Percentiles rank a stretch among this genome's conserved stretches.
These are phyloP conservation scores for Malassezia dermatis DNA, from an alignment of 1,284 basidiomycete genomes.

Conservation along the genomic window DNA sequence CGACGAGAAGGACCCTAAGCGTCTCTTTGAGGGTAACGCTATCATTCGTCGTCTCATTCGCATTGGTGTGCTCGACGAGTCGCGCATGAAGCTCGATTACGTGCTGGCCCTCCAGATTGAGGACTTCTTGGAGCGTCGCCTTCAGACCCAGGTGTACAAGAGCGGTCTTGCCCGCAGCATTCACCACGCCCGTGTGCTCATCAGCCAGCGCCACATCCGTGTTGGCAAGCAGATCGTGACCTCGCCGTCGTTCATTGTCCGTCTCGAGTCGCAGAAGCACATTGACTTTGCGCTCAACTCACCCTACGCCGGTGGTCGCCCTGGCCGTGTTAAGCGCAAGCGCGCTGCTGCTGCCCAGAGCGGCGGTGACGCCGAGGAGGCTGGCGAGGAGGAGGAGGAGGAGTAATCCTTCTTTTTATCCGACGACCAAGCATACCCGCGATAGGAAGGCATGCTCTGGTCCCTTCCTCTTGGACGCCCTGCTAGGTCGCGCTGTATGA, in stretches of 20 bases:
- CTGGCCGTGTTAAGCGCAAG: conserved; percentile 99
- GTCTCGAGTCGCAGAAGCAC: conserved; percentile 58
- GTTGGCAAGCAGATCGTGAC: conserved; percentile 99
- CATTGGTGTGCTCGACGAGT: conserved; percentile 98
- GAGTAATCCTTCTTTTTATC: not conserved
- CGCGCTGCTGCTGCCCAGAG: conserved; percentile 80
- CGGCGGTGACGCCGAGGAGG: conserved; percentile 70
- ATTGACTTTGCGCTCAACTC: conserved; percentile 97
- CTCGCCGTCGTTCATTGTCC: conserved; percentile 96
- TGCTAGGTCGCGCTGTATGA: conserved; percentile 4
- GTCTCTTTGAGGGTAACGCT: conserved; percentile 98
- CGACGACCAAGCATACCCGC: not conserved
- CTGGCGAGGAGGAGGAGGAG: conserved; percentile 58
- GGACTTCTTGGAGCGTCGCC: conserved; percentile 97
- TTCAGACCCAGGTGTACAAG: conserved; percentile 99
- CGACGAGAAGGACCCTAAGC: conserved; percentile 98
- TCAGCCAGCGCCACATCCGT: conserved; percentile 90
- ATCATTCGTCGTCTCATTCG: conserved; percentile 97
- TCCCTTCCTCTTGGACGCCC: not conserved
- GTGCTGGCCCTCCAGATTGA: conserved; percentile 97
- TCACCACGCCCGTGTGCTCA: conserved; percentile 95
- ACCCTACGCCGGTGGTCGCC: conserved; percentile 90
- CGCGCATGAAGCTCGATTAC: conserved; percentile 81
- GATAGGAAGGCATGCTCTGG: not conserved
- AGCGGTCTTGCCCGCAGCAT: conserved; percentile 93